Percentiles rank a stretch among this genome's conserved stretches.
phyloP scores from a whole-genome alignment of 345 rosid genomes.

The Laguncularia racemosa region DNA sequence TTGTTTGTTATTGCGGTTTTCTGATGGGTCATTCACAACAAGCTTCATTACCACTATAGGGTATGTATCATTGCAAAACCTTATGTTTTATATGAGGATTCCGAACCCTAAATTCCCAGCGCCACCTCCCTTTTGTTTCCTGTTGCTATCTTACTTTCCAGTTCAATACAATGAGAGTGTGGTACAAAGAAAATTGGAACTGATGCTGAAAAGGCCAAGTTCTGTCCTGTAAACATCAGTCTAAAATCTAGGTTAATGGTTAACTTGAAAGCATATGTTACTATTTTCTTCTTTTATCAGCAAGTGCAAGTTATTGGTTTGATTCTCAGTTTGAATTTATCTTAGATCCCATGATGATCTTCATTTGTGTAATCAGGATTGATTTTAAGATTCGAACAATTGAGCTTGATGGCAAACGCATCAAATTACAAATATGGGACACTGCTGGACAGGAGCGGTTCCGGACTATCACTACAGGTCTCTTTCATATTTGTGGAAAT shows the following conservation, averaged over 20 bases:
- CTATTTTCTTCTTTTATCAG: too few species aligned
- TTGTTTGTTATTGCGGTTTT: conserved; percentile 88
- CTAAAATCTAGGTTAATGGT: too few species aligned
- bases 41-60: conserved; percentile 95
- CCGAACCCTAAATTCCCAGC: too few species aligned
- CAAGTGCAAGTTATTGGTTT: background rate
- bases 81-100: background rate
- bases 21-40: conserved; percentile 94
- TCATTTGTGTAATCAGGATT: conserved; percentile 38
- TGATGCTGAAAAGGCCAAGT: too few species aligned
- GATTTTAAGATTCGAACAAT: conserved; percentile 95
- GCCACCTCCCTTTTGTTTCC: too few species aligned
- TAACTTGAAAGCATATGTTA: too few species aligned
- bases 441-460: conserved; percentile 97
- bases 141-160: too few species aligned
- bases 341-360: background rate
- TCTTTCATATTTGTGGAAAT: background rate
- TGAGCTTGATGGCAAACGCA: conserved; percentile 89
- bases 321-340: background rate
- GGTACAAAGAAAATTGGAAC: too few species aligned
- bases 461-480: conserved; percentile 86
- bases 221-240: too few species aligned
- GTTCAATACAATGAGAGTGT: too few species aligned
- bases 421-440: conserved; percentile 95
- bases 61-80: conserved; percentile 22